Percentiles rank a stretch among this genome's conserved stretches.
Conservation (phyloP, 495 filamentous ascomycete species). For the Neurospora sp. region DNA sequence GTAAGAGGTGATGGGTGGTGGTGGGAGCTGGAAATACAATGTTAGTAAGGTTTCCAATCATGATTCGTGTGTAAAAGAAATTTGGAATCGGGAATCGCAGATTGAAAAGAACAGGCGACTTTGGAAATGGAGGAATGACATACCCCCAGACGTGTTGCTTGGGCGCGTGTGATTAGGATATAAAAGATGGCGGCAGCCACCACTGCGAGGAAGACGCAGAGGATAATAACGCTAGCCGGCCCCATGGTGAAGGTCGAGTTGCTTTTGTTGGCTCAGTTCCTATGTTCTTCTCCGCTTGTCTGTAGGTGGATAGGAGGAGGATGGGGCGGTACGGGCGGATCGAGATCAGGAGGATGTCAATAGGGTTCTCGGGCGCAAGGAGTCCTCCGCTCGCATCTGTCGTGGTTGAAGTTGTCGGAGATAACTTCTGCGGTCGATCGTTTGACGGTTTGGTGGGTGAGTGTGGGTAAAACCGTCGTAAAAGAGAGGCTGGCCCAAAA, state of each 20-base stretch:
- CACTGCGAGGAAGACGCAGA: constrained; percentile 42
- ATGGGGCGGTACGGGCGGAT: neutral
- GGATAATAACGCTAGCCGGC: constrained; percentile 35
- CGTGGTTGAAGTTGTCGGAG: neutral
- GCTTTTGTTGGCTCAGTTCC: neutral
- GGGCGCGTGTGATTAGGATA: constrained; percentile 47
- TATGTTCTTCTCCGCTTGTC: neutral
- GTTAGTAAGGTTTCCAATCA: constrained; percentile 1
- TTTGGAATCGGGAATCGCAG: neutral
- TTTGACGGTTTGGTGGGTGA: neutral
- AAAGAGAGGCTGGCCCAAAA: neutral
- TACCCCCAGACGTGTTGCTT: constrained; percentile 52
- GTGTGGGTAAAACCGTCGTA: neutral
- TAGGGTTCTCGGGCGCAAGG: neutral
- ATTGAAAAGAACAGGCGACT: neutral
- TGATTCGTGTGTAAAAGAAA: neutral
- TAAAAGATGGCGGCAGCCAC: constrained; percentile 35
- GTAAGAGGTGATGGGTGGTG: constrained; percentile 53
- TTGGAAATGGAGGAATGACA: constrained; percentile 13
- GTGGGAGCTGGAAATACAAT: constrained; percentile 36
- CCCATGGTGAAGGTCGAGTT: constrained; percentile 22
- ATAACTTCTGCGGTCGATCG: neutral
- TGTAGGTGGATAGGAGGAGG: neutral
- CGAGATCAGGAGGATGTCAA: neutral
- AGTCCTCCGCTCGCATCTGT: neutral